phyloP scores from a whole-genome alignment of 352 stramenopile species.

The Phytopythium kandeliae region DNA sequence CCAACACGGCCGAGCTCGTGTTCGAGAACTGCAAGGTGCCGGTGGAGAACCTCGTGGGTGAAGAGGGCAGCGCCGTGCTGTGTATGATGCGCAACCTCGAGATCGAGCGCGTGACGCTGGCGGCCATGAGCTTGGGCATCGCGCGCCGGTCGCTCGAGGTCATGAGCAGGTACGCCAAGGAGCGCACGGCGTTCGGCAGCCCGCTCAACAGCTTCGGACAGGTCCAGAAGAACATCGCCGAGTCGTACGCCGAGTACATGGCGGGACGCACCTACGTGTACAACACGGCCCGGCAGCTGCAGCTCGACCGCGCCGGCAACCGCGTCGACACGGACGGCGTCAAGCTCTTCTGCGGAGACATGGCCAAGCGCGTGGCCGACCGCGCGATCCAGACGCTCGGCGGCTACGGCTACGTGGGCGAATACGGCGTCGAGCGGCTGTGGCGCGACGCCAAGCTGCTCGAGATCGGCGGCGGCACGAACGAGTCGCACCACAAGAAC shows the following conservation, averaged over 20 bases:
- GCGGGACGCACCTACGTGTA: conserved; percentile 97
- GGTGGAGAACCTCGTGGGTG: conserved; percentile 90
- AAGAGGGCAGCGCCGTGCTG: conserved; percentile 66
- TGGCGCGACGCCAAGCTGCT: conserved; percentile 99
- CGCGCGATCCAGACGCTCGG: conserved; percentile 97
- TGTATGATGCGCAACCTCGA: conserved; percentile 98
- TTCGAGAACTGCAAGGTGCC: conserved; percentile 97
- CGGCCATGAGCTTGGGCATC: conserved; percentile 96
- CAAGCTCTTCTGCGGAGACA: conserved; percentile 97
- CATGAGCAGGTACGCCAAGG: conserved; percentile 94
- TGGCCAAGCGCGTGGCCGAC: conserved; percentile 97
- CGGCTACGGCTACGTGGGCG: conserved; percentile 98
- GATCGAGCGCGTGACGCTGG: conserved; percentile 97
- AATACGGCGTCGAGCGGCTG: conserved; percentile 98
- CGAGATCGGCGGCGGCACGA: conserved; percentile 99
- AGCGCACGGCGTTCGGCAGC: conserved; percentile 94
- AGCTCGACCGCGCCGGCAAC: conserved; percentile 94
- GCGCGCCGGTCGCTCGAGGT: conserved; percentile 95
- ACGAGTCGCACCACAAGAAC: conserved; percentile 99
- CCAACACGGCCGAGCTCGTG: conserved; percentile 97
- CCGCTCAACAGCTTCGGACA: conserved; percentile 89
- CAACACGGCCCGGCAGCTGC: conserved; percentile 89
- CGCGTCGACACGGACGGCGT: conserved; percentile 97
- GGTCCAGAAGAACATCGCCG: conserved; percentile 97
- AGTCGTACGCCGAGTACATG: conserved; percentile 99